Percentiles rank a stretch among this genome's conserved stretches.
phyloP scores from a whole-genome alignment of 2,329 filamentous ascomycete genomes.

The Sarocladium brachiariae region DNA sequence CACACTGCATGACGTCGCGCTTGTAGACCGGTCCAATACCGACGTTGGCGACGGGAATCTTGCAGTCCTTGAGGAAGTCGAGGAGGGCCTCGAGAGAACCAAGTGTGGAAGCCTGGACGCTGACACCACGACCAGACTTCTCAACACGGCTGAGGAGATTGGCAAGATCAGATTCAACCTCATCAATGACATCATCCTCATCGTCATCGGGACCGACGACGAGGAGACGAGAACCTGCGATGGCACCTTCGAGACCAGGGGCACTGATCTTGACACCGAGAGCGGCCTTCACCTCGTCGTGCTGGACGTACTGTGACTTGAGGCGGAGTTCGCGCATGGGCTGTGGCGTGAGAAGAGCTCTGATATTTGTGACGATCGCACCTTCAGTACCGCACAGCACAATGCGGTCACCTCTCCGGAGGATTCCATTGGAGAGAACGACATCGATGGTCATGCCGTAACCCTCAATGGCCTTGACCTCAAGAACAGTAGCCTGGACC shows the following conservation, averaged over 20 bases:
- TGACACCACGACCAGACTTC: constrained; percentile 88
- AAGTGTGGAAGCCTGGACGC: constrained; percentile 92
- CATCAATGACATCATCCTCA: constrained; percentile 92
- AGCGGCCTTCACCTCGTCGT: constrained; percentile 97
- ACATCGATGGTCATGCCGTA: constrained; percentile 99
- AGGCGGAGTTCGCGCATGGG: constrained; percentile 90
- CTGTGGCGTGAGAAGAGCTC: constrained; percentile 87
- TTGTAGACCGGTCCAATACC: constrained; percentile 97
- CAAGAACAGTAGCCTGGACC: constrained; percentile 93
- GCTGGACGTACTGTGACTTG: constrained; percentile 95
- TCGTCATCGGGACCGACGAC: constrained; percentile 94
- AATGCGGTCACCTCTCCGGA: constrained; percentile 89
- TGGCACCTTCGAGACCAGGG: constrained; percentile 89
- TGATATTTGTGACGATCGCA: constrained; percentile 88
- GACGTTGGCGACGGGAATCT: constrained; percentile 96
- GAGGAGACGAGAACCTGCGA: constrained; percentile 89
- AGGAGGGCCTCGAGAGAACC: constrained; percentile 93
- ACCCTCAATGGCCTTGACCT: constrained; percentile 98
- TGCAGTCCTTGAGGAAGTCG: constrained; percentile 91
- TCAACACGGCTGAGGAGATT: constrained; percentile 86
- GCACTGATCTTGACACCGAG: constrained; percentile 98
- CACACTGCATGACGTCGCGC: constrained; percentile 92
- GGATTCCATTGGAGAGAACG: constrained; percentile 88
- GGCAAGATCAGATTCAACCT: constrained; percentile 92
- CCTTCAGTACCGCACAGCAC: constrained; percentile 96